phyloP scores from a whole-genome alignment of 148 eudicot species.

The Fagopyrum homotropicum region DNA sequence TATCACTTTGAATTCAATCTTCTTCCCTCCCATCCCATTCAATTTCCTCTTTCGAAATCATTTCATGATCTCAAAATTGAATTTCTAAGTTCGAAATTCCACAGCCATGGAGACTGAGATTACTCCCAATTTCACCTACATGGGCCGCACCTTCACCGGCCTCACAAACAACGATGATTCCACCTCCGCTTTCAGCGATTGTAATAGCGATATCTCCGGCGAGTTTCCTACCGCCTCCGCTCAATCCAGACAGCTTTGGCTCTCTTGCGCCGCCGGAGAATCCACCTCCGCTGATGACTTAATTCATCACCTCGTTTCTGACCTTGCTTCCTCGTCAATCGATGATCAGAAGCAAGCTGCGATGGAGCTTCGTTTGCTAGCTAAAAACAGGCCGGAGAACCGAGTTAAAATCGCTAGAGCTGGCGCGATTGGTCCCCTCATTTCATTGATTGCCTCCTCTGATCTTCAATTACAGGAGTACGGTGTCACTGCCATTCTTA shows the following conservation, averaged over 20 bases:
- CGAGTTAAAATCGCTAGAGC: constrained; percentile 60
- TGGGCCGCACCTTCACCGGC: constrained; percentile 47
- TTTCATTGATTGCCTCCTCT: constrained; percentile 38
- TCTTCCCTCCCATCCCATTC: not conserved
- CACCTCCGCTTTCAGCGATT: constrained; percentile 74
- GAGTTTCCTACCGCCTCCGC: constrained; percentile 46
- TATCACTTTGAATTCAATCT: not conserved
- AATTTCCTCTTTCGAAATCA: not conserved
- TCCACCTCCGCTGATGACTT: constrained; percentile 52
- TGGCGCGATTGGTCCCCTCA: constrained; percentile 70
- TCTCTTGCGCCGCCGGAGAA: constrained; percentile 35
- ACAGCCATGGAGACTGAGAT: constrained; percentile 40
- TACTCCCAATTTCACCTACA: constrained; percentile 36
- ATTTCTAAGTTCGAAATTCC: not conserved
- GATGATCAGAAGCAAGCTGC: constrained; percentile 72
- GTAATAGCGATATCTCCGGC: constrained; percentile 78
- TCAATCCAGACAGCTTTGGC: constrained; percentile 35
- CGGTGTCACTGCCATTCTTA: constrained; percentile 77
- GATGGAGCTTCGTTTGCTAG: constrained; percentile 56
- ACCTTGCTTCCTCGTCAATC: constrained; percentile 37
- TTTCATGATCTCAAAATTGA: not conserved
- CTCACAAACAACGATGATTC: constrained; percentile 31
- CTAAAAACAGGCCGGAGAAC: constrained; percentile 71
- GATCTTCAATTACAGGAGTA: constrained; percentile 62
- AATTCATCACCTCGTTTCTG: constrained; percentile 42